Evolutionary conservation across 1,284 basidiomycete species (phyloP).

Genomic region (Hortiboletus rubellus): DNA sequence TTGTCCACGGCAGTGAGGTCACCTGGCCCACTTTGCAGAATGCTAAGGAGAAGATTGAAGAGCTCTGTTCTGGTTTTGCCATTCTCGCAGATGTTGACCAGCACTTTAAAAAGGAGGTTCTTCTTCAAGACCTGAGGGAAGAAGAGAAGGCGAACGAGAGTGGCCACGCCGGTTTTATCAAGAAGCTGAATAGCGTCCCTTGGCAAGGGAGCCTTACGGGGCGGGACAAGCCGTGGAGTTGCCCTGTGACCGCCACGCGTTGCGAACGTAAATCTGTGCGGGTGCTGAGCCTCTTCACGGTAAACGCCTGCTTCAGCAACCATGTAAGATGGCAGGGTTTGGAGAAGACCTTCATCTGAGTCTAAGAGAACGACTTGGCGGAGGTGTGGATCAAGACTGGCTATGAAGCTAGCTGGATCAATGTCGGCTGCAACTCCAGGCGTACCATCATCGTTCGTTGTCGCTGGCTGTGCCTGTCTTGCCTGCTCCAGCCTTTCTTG

Average conservation of each 20-base stretch:
- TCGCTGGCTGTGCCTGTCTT: conserved; percentile 55
- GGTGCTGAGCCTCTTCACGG: conserved; percentile 48
- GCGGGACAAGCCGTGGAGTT: conserved; percentile 36
- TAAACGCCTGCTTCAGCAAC: conserved; percentile 77
- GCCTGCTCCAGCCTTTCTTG: conserved; percentile 87
- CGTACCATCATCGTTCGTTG: conserved; percentile 38
- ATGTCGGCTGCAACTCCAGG: conserved; percentile 65
- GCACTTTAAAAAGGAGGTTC: conserved; percentile 83
- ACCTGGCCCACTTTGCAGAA: conserved; percentile 93
- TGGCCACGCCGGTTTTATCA: conserved; percentile 88
- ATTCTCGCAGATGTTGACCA: conserved; percentile 97
- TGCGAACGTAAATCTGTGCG: conserved; percentile 40
- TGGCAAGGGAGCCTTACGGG: conserved; percentile 53
- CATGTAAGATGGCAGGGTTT: conserved; percentile 78
- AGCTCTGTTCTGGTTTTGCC: conserved; percentile 88
- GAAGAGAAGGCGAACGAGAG: conserved; percentile 91
- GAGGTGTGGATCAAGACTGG: conserved; percentile 80
- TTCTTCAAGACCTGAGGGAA: conserved; percentile 93
- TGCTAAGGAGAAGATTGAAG: conserved; percentile 88
- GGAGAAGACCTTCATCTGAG: conserved; percentile 81
- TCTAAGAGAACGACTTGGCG: conserved; percentile 87
- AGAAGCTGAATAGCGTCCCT: conserved; percentile 94
- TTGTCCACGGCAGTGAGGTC: conserved; percentile 92
- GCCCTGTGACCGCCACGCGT: conserved; percentile 39
- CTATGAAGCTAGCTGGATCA: conserved; percentile 85